Conservation (phyloP, 768 basidiomycete genomes). For the Gloeostereum incarnatum region DNA sequence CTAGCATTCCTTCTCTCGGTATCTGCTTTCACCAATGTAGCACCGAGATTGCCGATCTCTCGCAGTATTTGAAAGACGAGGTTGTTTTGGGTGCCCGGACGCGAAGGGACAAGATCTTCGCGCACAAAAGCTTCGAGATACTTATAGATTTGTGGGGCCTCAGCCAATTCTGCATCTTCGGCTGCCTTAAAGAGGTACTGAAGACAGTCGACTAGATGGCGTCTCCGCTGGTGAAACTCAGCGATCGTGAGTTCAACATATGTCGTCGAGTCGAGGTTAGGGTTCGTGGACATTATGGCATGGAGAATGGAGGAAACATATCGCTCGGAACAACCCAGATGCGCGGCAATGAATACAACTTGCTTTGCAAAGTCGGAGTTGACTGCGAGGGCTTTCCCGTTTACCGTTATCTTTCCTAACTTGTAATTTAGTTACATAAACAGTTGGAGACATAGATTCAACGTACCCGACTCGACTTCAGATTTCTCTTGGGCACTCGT, state of each 20-base stretch:
- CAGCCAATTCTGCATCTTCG: constrained; percentile 32
- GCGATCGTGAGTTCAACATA: constrained; percentile 59
- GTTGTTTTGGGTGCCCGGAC: constrained; percentile 26
- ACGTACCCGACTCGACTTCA: constrained; percentile 59
- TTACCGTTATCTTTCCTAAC: constrained; percentile 55
- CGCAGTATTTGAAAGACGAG: constrained; percentile 50
- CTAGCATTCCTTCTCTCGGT: constrained; percentile 53
- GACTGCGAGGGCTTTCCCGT: constrained; percentile 60
- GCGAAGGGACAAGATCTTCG: constrained; percentile 40
- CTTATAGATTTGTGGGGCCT: constrained; percentile 36
- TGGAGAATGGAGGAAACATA: constrained; percentile 66
- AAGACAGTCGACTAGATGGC: constrained; percentile 63
- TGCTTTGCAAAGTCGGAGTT: constrained; percentile 76
- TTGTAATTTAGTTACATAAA: not conserved
- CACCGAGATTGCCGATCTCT: constrained; percentile 53
- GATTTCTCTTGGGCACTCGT: constrained; percentile 55
- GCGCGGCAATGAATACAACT: constrained; percentile 68
- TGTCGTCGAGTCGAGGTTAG: constrained; percentile 48
- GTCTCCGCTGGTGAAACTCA: constrained; percentile 60
- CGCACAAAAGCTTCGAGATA: constrained; percentile 47
- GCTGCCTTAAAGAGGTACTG: constrained; percentile 61
- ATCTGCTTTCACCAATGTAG: constrained; percentile 43
- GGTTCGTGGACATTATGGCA: constrained; percentile 50
- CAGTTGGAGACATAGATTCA: constrained; percentile 1
- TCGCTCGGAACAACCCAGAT: constrained; percentile 77